phyloP scores from a whole-genome alignment of 2,329 filamentous ascomycete species.

The Dothideomycetes sp. region DNA sequence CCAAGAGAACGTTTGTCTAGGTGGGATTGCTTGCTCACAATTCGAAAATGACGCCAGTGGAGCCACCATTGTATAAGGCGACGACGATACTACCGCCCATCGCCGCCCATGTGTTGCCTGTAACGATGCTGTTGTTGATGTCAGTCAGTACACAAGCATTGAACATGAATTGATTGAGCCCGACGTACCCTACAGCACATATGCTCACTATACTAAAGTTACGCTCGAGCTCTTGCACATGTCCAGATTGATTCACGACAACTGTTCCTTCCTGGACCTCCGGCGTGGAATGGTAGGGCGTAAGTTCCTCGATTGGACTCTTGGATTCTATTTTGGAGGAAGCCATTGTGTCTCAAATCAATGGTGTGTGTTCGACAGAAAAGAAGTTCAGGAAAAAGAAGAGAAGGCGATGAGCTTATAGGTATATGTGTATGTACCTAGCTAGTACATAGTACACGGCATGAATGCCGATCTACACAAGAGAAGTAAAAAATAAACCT shows the following conservation, averaged over 20 bases:
- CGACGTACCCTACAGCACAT: conserved; percentile 32
- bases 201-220: conserved; percentile 35
- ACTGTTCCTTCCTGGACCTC: conserved; percentile 11
- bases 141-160: no score
- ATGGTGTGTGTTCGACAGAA: neutral
- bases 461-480: no score
- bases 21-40: conserved; percentile 19
- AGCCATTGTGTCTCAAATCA: neutral
- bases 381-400: neutral
- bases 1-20: neutral
- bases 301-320: neutral
- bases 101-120: conserved; percentile 38
- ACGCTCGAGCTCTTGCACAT: conserved; percentile 43
- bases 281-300: neutral
- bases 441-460: no score
- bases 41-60: conserved; percentile 38
- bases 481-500: no score
- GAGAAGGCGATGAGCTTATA: no score
- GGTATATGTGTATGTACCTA: no score
- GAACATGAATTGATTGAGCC: neutral
- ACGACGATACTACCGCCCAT: conserved; percentile 35
- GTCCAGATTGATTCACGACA: conserved; percentile 40
- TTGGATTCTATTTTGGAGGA: conserved; percentile 6
- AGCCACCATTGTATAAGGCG: conserved; percentile 39
- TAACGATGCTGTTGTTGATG: conserved; percentile 19